These are phyloP conservation scores for Gastrolobium bilobum DNA, from an alignment of 306 rosid genomes.

Conservation along the genomic window DNA sequence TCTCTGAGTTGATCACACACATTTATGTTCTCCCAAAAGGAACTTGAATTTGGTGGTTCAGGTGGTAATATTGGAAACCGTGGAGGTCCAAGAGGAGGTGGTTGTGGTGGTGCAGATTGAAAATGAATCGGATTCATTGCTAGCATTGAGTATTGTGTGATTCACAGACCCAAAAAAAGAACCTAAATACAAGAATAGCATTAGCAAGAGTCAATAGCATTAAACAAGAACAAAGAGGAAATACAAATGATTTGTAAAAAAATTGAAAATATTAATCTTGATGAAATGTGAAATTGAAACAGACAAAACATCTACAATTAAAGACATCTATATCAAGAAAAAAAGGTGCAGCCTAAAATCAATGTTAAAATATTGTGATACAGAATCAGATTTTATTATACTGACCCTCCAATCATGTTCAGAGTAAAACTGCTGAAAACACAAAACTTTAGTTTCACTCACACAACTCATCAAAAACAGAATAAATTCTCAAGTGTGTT, in stretches of 20 bases:
- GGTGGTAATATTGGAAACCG: conserved; percentile 65
- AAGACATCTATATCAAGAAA: not conserved
- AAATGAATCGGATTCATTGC: conserved; percentile 64
- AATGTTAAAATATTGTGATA: too few species aligned
- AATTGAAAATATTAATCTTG: too few species aligned
- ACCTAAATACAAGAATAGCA: conserved; percentile 1
- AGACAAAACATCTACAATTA: not conserved
- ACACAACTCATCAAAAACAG: too few species aligned
- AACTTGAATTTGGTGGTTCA: conserved; percentile 59
- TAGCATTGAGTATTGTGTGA: not conserved
- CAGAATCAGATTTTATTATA: too few species aligned
- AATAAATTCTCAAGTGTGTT: too few species aligned
- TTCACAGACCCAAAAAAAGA: conserved; percentile 11
- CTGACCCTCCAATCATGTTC: not conserved
- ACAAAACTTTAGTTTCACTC: not conserved
- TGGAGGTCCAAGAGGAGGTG: conserved; percentile 31
- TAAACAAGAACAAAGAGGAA: not conserved
- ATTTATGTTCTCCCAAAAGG: conserved; percentile 76
- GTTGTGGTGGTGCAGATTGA: conserved; percentile 48
- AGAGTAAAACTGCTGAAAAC: not conserved
- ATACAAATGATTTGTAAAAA: conserved; percentile 6
- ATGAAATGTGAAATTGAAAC: not conserved
- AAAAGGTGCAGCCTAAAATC: too few species aligned
- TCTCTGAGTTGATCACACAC: conserved; percentile 61
- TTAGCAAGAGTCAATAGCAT: not conserved